phyloP scores from a whole-genome alignment of 2,329 filamentous ascomycete genomes.

The Saccharata proteae region DNA sequence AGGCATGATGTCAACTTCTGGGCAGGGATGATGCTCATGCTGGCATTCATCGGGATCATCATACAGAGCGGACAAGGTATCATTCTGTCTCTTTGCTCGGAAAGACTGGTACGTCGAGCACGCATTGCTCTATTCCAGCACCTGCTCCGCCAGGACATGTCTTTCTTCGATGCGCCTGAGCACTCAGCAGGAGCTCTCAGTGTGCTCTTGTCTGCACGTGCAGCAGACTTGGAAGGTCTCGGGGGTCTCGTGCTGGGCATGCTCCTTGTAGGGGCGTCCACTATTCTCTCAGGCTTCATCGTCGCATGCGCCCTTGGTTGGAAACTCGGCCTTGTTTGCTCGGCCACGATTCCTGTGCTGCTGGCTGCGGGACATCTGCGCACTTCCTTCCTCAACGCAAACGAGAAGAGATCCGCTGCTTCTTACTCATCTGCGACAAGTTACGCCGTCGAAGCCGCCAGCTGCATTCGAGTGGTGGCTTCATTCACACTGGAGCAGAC shows the following conservation, averaged over 20 bases:
- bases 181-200: conserved; percentile 80
- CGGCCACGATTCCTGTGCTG: conserved; percentile 60
- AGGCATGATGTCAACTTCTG: conserved; percentile 6
- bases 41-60: conserved; percentile 1
- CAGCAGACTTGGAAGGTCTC: conserved; percentile 72
- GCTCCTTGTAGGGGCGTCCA: conserved; percentile 64
- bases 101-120: conserved; percentile 67
- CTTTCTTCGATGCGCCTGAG: conserved; percentile 76
- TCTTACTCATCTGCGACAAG: conserved; percentile 71
- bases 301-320: conserved; percentile 62
- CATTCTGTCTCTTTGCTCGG: conserved; percentile 70
- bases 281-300: conserved; percentile 56
- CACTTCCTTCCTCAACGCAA: conserved; percentile 68
- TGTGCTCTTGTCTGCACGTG: conserved; percentile 73
- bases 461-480: conserved; percentile 80
- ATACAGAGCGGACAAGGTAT: conserved; percentile 19
- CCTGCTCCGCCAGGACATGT: conserved; percentile 79
- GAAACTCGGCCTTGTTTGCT: conserved; percentile 75
- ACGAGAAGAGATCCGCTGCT: conserved; percentile 61
- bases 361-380: conserved; percentile 69
- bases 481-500: conserved; percentile 73
- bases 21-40: conserved; percentile 9
- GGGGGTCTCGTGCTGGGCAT: conserved; percentile 77
- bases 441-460: conserved; percentile 81
- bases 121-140: conserved; percentile 66